These are phyloP conservation scores for Chamaecrista fasciculata DNA, from an alignment of 306 rosid genomes.

Conservation along the genomic window DNA sequence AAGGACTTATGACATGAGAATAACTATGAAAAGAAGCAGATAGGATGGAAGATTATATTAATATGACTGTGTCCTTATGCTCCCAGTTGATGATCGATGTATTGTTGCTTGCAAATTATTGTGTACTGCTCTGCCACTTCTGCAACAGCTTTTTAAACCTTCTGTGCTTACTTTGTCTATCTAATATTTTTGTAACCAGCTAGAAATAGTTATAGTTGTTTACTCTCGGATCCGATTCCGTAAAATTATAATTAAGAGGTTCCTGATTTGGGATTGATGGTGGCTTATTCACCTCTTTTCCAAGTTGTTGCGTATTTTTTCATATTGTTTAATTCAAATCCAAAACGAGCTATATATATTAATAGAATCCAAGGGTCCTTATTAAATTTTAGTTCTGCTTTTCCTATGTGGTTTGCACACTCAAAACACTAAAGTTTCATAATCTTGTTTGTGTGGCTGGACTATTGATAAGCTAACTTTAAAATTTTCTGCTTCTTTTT, in stretches of 20 bases:
- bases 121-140: neutral
- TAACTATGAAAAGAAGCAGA: conserved; percentile 5
- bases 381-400: neutral
- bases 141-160: neutral
- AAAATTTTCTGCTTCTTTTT: conserved; percentile 2
- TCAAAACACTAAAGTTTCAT: neutral
- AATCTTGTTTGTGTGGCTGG: neutral
- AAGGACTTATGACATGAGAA: conserved; percentile 16
- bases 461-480: conserved; percentile 11
- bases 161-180: neutral
- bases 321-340: conserved; percentile 8
- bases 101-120: neutral
- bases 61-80: neutral
- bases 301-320: neutral
- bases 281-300: neutral
- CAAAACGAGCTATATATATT: neutral
- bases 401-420: neutral
- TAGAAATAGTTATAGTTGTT: neutral
- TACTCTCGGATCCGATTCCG: neutral
- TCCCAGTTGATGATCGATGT: neutral
- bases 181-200: neutral
- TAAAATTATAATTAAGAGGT: conserved; percentile 11
- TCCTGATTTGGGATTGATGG: conserved; percentile 4
- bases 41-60: neutral
- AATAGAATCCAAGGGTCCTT: neutral